Evolutionary conservation across 2,329 filamentous ascomycete species (phyloP).

Genomic region (Aspergillus luchuensis): DNA sequence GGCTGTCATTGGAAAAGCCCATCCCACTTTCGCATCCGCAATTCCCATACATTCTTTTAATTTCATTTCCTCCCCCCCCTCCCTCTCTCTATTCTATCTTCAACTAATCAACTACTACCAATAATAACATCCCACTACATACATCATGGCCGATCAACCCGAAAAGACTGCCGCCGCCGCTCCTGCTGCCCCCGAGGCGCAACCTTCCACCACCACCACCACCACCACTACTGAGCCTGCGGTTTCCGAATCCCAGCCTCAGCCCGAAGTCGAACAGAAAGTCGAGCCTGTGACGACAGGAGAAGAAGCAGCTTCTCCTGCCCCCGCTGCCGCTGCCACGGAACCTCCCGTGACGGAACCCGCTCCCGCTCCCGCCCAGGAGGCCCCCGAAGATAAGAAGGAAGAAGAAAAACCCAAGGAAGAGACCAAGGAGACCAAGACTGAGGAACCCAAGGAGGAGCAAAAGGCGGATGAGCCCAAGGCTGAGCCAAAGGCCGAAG

Average conservation of each 20-base stretch:
- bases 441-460: conserved; percentile 1
- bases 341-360: conserved; percentile 5
- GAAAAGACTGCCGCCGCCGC: conserved; percentile 10
- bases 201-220: conserved; percentile 10
- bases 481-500: background rate
- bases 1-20: too few relatives aligned
- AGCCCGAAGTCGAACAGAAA: conserved; percentile 5
- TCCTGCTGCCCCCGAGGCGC: conserved; percentile 7
- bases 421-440: background rate
- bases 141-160: conserved; percentile 16
- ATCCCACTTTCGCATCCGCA: background rate
- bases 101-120: background rate
- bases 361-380: conserved; percentile 8
- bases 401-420: conserved; percentile 2
- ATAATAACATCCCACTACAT: background rate
- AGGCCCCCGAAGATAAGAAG: background rate
- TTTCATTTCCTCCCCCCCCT: background rate
- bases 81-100: background rate
- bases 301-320: background rate
- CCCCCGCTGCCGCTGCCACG: conserved; percentile 10
- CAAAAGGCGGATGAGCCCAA: background rate
- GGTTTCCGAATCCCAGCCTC: conserved; percentile 6
- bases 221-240: background rate
- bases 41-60: background rate
- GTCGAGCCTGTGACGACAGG: background rate